Percentiles rank a stretch among this genome's conserved stretches.
phyloP scores from a whole-genome alignment of 2,329 filamentous ascomycete genomes.

The Paramyrothecium sp. region DNA sequence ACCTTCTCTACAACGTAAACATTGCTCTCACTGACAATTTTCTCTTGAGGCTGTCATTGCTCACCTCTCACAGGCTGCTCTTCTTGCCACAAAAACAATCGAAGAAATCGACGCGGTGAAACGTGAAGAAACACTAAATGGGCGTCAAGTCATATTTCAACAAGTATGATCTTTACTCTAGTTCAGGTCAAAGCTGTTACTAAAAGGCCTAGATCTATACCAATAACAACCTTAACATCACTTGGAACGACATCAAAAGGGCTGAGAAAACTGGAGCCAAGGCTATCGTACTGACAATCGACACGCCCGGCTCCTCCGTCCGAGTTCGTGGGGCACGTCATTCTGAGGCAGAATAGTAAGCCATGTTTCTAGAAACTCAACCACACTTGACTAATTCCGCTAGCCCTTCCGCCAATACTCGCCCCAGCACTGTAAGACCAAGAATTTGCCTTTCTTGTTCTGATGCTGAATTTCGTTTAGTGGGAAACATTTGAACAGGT shows the following conservation, averaged over 20 bases:
- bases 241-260: constrained; percentile 20
- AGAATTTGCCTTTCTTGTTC: not conserved
- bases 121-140: constrained; percentile 8
- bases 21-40: not conserved
- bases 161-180: constrained; percentile 10
- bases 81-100: constrained; percentile 23
- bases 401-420: not conserved
- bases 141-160: constrained; percentile 23
- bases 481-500: constrained; percentile 13
- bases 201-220: constrained; percentile 16
- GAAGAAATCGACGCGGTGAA: constrained; percentile 21
- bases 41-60: no score
- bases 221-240: constrained; percentile 20
- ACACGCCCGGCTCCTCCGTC: constrained; percentile 7
- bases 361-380: not conserved
- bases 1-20: constrained; percentile 38
- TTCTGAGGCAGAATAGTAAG: constrained; percentile 1
- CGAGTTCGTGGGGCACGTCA: not conserved
- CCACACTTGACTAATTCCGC: no score
- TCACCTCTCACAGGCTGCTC: constrained; percentile 12
- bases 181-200: not conserved
- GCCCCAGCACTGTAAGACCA: not conserved
- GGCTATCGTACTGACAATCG: constrained; percentile 30
- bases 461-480: not conserved
- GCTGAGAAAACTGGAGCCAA: constrained; percentile 23